These are phyloP conservation scores for Chaetomidium leptoderma DNA, from an alignment of 495 filamentous ascomycete species.

Conservation along the genomic window DNA sequence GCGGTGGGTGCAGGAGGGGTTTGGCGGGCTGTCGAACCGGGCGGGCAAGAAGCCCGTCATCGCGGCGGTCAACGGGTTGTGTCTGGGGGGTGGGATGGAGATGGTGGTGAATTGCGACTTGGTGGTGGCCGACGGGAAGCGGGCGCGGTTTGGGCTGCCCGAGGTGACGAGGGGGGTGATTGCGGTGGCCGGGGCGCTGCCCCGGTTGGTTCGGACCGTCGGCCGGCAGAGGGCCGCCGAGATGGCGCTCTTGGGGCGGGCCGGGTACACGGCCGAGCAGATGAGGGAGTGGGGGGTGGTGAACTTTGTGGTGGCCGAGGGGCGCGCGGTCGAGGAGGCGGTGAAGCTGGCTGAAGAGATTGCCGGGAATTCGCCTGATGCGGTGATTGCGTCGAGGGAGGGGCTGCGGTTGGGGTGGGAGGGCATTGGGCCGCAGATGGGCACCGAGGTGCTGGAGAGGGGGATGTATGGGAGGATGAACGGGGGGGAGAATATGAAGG, in stretches of 20 bases:
- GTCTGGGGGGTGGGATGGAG: conserved; percentile 73
- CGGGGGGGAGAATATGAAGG: conserved; percentile 67
- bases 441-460: conserved; percentile 52
- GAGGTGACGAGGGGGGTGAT: conserved; percentile 70
- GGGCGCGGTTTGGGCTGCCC: conserved; percentile 62
- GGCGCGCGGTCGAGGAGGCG: conserved; percentile 49
- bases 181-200: conserved; percentile 68
- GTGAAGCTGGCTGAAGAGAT: conserved; percentile 52
- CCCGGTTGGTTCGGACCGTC: conserved; percentile 63
- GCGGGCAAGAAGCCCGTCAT: conserved; percentile 66
- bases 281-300: conserved; percentile 69
- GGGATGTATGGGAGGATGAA: conserved; percentile 58
- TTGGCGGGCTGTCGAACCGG: conserved; percentile 48
- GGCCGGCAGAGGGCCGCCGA: conserved; percentile 69
- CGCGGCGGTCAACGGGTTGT: conserved; percentile 73
- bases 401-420: conserved; percentile 64
- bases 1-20: conserved; percentile 33
- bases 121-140: conserved; percentile 54
- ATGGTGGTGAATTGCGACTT: conserved; percentile 71
- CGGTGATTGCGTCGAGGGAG: conserved; percentile 62
- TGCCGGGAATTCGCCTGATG: conserved; percentile 64
- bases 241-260: conserved; percentile 66
- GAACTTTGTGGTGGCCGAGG: conserved; percentile 60
- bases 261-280: conserved; percentile 53
- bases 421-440: conserved; percentile 59